Percentiles rank a stretch among this genome's conserved stretches.
Evolutionary conservation across 352 stramenopile genomes (phyloP).

Genomic region (Pythium vanterpoolii): DNA sequence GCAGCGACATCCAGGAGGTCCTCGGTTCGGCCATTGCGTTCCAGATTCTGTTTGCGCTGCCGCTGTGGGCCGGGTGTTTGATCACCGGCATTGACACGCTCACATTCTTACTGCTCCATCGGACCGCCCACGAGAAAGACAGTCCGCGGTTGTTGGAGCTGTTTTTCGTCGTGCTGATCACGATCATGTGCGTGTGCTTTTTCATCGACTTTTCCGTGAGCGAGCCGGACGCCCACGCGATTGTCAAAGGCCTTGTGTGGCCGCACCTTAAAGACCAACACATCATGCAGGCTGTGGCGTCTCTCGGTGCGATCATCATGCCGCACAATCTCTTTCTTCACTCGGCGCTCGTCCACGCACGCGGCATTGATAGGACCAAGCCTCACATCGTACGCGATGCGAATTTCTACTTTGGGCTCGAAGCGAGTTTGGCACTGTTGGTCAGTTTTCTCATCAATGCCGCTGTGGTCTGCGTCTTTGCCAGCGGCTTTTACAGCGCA

Average conservation of each 20-base stretch:
- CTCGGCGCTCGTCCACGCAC: conserved; percentile 86
- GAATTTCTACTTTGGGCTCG: conserved; percentile 94
- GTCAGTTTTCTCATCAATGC: conserved; percentile 96
- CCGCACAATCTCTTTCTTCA: conserved; percentile 96
- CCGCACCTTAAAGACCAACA: conserved; percentile 61
- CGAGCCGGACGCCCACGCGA: conserved; percentile 63
- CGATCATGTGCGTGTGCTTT: conserved; percentile 93
- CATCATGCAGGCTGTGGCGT: conserved; percentile 82
- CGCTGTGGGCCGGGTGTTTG: conserved; percentile 88
- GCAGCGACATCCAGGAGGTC: conserved; percentile 90
- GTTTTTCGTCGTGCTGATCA: conserved; percentile 91
- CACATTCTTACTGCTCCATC: conserved; percentile 91
- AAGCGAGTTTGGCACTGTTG: conserved; percentile 90
- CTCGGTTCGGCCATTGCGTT: conserved; percentile 91
- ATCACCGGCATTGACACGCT: conserved; percentile 90
- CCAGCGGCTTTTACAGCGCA: conserved; percentile 85
- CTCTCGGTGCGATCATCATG: conserved; percentile 95
- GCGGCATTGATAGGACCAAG: conserved; percentile 52
- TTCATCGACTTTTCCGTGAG: conserved; percentile 85
- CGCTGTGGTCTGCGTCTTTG: conserved; percentile 90
- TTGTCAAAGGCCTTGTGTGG: conserved; percentile 79
- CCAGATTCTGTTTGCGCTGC: conserved; percentile 87
- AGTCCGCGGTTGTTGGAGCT: conserved; percentile 65
- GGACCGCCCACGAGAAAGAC: conserved; percentile 60
- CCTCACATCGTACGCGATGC: conserved; percentile 71